A percentile compares a stretch with the other conserved stretches of the same genome.
These are phyloP conservation scores for Kwoniella europaea DNA, from an alignment of 768 basidiomycete genomes.

Conservation along the genomic window DNA sequence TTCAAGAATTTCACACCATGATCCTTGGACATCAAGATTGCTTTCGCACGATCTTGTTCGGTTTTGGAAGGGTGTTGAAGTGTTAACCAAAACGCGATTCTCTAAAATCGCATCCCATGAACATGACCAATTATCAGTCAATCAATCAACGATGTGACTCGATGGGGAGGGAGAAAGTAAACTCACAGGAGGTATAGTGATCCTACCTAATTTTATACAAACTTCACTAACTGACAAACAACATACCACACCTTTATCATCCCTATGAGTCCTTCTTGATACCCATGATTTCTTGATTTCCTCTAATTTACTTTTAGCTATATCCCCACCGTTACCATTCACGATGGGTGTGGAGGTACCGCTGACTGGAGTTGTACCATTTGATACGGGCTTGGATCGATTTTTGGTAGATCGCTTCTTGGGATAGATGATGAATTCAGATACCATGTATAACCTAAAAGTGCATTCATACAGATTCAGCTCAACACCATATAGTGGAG, in stretches of 20 bases:
- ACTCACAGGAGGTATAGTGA: slow-evolving; percentile 16
- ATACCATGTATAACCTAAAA: slow-evolving; percentile 53
- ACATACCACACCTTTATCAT: slow-evolving; percentile 11
- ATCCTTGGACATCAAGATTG: slow-evolving; percentile 3
- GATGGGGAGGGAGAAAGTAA: not conserved
- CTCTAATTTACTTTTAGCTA: slow-evolving; percentile 5
- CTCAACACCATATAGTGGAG: not conserved
- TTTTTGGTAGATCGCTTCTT: slow-evolving; percentile 27
- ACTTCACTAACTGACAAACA: slow-evolving; percentile 10
- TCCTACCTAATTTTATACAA: slow-evolving; percentile 14
- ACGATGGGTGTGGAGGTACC: not conserved
- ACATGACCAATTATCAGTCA: too few species aligned
- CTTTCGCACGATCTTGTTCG: slow-evolving; percentile 7
- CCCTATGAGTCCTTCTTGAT: not conserved
- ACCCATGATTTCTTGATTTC: slow-evolving; percentile 14
- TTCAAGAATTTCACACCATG: not conserved
- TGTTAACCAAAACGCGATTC: not conserved
- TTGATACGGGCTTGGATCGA: not conserved
- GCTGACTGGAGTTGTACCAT: not conserved
- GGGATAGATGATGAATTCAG: slow-evolving; percentile 57
- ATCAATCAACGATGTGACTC: not conserved
- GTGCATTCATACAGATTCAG: not conserved
- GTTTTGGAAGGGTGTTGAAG: slow-evolving; percentile 1
- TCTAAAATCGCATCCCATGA: not conserved
- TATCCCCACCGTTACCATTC: not conserved